Evolutionary conservation across 148 eudicot species (phyloP).

Genomic region (Cornus florida): DNA sequence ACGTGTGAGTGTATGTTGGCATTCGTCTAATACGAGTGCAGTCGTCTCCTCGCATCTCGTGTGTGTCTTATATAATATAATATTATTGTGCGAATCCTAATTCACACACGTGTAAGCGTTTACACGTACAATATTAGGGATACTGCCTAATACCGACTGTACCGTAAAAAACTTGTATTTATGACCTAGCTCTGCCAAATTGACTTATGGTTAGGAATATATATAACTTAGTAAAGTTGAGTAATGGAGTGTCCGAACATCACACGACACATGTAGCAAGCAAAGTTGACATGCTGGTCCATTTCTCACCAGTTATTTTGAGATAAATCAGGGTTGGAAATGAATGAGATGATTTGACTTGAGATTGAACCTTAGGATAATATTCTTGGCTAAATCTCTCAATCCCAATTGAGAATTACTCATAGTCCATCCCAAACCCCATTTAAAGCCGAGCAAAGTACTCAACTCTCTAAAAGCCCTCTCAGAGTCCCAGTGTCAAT

Average conservation of each 20-base stretch:
- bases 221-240: background rate
- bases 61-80: too few species aligned
- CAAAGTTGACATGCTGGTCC: background rate
- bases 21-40: too few species aligned
- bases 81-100: too few species aligned
- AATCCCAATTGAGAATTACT: background rate
- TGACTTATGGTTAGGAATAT: too few species aligned
- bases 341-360: background rate
- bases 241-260: background rate
- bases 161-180: too few species aligned
- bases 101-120: too few species aligned
- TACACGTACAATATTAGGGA: too few species aligned
- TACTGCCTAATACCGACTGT: too few species aligned
- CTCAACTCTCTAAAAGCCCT: slow-evolving; percentile 1
- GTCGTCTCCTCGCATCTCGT: too few species aligned
- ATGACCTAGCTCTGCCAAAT: too few species aligned
- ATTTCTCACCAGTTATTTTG: background rate
- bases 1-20: too few species aligned
- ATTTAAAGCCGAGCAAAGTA: background rate
- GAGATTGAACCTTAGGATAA: background rate
- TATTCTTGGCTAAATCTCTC: background rate
- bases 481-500: background rate
- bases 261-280: too few species aligned
- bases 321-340: background rate
- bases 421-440: background rate